Evolutionary conservation across 2,329 filamentous ascomycete genomes (phyloP).

Genomic region (Pestalotiopsis sp.): DNA sequence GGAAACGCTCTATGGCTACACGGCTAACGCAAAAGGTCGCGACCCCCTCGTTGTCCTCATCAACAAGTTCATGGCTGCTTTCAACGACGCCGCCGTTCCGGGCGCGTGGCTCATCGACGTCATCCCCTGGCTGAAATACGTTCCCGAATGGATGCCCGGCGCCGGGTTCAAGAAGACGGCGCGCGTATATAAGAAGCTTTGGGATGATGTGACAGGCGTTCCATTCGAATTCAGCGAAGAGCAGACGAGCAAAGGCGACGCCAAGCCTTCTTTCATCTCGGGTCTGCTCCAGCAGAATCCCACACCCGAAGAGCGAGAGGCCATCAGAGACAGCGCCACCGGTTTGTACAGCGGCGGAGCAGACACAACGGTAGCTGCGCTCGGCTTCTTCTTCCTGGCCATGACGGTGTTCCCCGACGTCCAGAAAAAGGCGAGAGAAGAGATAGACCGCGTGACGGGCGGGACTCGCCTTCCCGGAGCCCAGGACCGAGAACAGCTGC

Average conservation of each 20-base stretch:
- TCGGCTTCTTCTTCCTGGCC: conserved; percentile 46
- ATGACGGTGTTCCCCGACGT: conserved; percentile 50
- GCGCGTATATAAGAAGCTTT: conserved; percentile 14
- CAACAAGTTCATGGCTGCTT: conserved; percentile 22
- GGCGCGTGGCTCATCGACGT: conserved; percentile 30
- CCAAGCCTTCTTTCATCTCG: conserved; percentile 8
- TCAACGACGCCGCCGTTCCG: conserved; percentile 17
- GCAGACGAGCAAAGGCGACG: conserved; percentile 19
- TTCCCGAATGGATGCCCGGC: conserved; percentile 32
- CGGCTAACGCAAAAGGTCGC: conserved; percentile 18
- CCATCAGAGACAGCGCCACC: conserved; percentile 22
- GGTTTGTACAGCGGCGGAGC: conserved; percentile 23
- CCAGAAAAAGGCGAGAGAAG: conserved; percentile 35
- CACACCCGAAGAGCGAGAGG: conserved; percentile 16
- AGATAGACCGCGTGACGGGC: conserved; percentile 33
- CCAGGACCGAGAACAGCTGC: conserved; percentile 24
- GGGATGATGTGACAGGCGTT: conserved; percentile 17
- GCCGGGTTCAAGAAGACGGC: conserved; percentile 25
- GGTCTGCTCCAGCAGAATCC: conserved; percentile 4
- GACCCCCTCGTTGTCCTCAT: conserved; percentile 27
- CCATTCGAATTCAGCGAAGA: conserved; percentile 25
- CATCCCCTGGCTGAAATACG: conserved; percentile 24
- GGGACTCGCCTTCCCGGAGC: conserved; percentile 26
- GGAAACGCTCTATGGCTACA: conserved; percentile 32
- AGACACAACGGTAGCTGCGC: conserved; percentile 41